A percentile compares a stretch with the other conserved stretches of the same genome.
phyloP scores from a whole-genome alignment of 225 moss, liverwort and hornwort species.

The Lunularia cruciata region DNA sequence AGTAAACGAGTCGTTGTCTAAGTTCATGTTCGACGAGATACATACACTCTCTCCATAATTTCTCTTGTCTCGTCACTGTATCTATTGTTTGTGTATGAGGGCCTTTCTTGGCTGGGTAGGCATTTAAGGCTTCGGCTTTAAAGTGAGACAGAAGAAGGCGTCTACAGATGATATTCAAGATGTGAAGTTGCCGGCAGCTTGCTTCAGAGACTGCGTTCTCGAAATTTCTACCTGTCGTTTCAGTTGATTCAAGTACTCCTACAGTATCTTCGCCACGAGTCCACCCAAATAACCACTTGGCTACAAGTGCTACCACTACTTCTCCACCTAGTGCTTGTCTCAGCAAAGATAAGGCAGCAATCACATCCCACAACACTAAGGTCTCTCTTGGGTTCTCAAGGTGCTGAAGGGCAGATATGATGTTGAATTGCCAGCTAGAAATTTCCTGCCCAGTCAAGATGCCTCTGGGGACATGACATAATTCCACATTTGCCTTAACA shows the following conservation, averaged over 20 bases:
- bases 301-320: constrained; percentile 48
- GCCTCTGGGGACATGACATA: constrained; percentile 20
- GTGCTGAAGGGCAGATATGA: constrained; percentile 61
- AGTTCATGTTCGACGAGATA: constrained; percentile 73
- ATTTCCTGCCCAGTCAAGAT: constrained; percentile 42
- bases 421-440: constrained; percentile 54
- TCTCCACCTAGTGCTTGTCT: constrained; percentile 46
- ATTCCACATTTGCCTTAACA: constrained; percentile 7
- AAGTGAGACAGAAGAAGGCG: constrained; percentile 55
- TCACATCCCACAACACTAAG: constrained; percentile 81
- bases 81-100: constrained; percentile 14
- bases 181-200: constrained; percentile 82
- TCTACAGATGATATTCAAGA: constrained; percentile 71
- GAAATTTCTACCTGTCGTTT: constrained; percentile 29
- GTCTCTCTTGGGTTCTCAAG: constrained; percentile 59
- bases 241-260: constrained; percentile 26
- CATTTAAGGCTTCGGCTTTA: constrained; percentile 54
- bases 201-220: constrained; percentile 49
- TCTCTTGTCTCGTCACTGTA: constrained; percentile 32
- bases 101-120: constrained; percentile 38
- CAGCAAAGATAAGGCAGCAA: constrained; percentile 55
- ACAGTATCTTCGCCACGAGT: constrained; percentile 35
- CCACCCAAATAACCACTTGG: constrained; percentile 70
- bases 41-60: constrained; percentile 55
- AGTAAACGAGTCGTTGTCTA: constrained; percentile 63